Base-by-base conservation (phyloP, 2,329 filamentous ascomycete genomes). In the Phialophora chinensis region DNA sequence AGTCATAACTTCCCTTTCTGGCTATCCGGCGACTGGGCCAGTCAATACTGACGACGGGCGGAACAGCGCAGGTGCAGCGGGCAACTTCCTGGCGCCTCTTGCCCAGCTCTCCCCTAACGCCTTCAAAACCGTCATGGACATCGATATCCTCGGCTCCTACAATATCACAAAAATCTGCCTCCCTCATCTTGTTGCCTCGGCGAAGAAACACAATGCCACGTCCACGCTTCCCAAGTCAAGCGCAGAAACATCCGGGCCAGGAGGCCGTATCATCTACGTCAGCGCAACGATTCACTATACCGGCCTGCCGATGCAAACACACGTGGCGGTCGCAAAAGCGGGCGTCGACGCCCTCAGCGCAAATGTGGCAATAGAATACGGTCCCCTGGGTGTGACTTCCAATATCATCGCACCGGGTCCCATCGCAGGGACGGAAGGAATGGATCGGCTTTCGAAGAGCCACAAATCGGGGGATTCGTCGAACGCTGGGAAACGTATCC, bases 61-160 rank as follows among this genome's bases (percentile, higher is more conserved):
- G 29, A 11, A 62, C 73, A 95, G 91, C 76, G 94, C 94, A 23
- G 95, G 95, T 59, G 95, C 95, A 14, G 95, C 95, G 20, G 95
- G 95, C 66, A 99, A 99, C 79, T 99, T 98, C 79, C 85, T 99
- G 25, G 90, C 92, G 0, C 91, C 94, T 4, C 90, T 98, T 67
- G 86, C 90, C 49, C 90, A 90, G 69, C 86, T 98, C 58, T 92
- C 88, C 49, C 81, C 91, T 66, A 98, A 98, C 76, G 95, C 92
- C 3, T 96, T 99, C 87, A 96, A 93, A 79, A 85, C 91, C 0
- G 95, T 99, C 71, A 94, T 98, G 74, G 95, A 98, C 68, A 99
- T 99, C 75, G 95, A 98, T 77, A 90, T 97, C 2, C 79, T 98
- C 42, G 95, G 95, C 35, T 96, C 91, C 17, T 99, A 91, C 81